Conservation (phyloP, 2,329 filamentous ascomycete species). For the Neopestalotiopsis clavispora region DNA sequence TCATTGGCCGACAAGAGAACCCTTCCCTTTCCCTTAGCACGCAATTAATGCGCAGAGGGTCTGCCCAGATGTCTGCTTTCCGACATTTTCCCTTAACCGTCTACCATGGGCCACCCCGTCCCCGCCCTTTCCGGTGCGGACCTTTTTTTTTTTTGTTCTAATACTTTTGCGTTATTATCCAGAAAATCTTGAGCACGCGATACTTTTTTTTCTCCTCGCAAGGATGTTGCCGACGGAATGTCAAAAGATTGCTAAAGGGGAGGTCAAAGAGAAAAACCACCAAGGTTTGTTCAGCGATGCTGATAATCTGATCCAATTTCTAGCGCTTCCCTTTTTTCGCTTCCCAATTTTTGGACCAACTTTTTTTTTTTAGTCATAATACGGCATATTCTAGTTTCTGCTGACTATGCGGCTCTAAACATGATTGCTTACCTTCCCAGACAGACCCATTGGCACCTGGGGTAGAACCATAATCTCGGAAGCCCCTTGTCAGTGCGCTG, state of each 20-base stretch:
- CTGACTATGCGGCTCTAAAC: neutral
- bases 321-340: no score
- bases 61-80: neutral
- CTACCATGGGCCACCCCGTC: neutral
- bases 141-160: neutral
- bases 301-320: no score
- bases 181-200: neutral
- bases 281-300: no score
- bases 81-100: constrained; percentile 11
- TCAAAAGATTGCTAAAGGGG: no score
- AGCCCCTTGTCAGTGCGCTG: neutral
- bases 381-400: neutral
- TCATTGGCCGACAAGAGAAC: constrained; percentile 27
- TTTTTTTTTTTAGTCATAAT: no score
- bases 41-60: constrained; percentile 2
- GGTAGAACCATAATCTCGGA: constrained; percentile 1
- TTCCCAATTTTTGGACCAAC: no score
- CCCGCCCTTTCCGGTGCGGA: constrained; percentile 7
- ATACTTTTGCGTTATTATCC: constrained; percentile 8
- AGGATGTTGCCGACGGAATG: neutral
- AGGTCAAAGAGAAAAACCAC: neutral
- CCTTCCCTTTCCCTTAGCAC: constrained; percentile 18
- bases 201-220: neutral
- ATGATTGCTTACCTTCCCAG: neutral
- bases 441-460: neutral